Conservation (phyloP, 768 basidiomycete species). For the Heimioporus sp. region DNA sequence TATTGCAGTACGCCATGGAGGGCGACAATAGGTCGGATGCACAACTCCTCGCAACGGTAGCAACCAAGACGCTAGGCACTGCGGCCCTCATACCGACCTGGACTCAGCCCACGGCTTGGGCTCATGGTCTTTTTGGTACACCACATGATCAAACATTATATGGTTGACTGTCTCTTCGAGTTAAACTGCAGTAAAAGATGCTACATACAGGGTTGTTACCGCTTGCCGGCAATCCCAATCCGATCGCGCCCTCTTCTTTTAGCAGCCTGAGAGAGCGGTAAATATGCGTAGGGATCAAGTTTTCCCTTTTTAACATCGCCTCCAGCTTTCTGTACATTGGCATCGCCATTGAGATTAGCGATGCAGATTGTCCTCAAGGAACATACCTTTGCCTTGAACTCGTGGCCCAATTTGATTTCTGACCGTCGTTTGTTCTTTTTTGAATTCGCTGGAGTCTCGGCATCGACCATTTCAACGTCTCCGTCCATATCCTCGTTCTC, state of each 20-base stretch:
- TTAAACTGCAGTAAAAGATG: neutral
- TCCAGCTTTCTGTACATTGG: conserved; percentile 71
- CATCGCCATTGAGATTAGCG: conserved; percentile 3
- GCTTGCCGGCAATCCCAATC: conserved; percentile 64
- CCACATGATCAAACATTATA: conserved; percentile 73
- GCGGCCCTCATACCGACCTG: conserved; percentile 38
- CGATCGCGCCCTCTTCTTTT: conserved; percentile 52
- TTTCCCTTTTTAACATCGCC: conserved; percentile 90
- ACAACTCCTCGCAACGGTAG: conserved; percentile 52
- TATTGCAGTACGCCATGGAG: conserved; percentile 78
- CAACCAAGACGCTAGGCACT: conserved; percentile 45
- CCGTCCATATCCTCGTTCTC: conserved; percentile 58
- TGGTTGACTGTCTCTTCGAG: conserved; percentile 39
- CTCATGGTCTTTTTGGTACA: conserved; percentile 59
- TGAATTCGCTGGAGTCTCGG: conserved; percentile 39
- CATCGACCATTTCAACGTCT: conserved; percentile 79
- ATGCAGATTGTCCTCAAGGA: neutral
- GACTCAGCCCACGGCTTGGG: conserved; percentile 69
- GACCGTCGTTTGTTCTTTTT: conserved; percentile 55
- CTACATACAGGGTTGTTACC: conserved; percentile 32
- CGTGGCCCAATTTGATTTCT: conserved; percentile 67
- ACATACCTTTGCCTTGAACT: conserved; percentile 94
- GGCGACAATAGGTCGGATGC: conserved; percentile 82
- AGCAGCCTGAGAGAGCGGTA: conserved; percentile 80
- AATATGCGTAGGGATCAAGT: conserved; percentile 90